phyloP scores from a whole-genome alignment of 805 yeast genomes.

The Candida dendrica region DNA sequence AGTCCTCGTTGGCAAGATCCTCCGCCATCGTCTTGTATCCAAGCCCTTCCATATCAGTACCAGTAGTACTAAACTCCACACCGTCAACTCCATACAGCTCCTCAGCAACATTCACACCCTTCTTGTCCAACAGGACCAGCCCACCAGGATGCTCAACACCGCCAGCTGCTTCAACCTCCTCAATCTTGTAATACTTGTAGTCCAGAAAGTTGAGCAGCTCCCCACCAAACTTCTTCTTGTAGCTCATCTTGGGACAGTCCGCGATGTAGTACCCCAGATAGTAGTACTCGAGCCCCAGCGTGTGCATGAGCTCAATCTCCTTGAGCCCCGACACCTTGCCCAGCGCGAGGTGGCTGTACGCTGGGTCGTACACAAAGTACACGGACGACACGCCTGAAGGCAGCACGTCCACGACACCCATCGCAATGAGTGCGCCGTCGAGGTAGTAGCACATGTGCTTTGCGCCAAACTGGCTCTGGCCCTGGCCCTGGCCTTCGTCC shows the following conservation, averaged over 20 bases:
- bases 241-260: constrained; percentile 76
- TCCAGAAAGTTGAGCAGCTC: constrained; percentile 54
- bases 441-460: constrained; percentile 74
- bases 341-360: constrained; percentile 55
- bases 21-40: background rate
- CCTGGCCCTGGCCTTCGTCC: constrained; percentile 7
- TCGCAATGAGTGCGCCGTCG: constrained; percentile 57
- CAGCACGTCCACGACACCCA: constrained; percentile 70
- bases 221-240: constrained; percentile 75
- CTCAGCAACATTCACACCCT: constrained; percentile 25
- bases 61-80: constrained; percentile 2
- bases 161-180: constrained; percentile 9
- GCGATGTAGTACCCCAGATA: constrained; percentile 77
- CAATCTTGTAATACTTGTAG: constrained; percentile 30
- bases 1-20: constrained; percentile 9
- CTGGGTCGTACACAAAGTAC: constrained; percentile 86
- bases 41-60: background rate
- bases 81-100: constrained; percentile 30
- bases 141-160: constrained; percentile 21
- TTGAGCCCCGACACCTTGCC: constrained; percentile 75
- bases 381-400: constrained; percentile 77
- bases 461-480: constrained; percentile 58
- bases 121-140: too few relatives aligned
- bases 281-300: constrained; percentile 42
- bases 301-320: constrained; percentile 51